Conservation (phyloP, 345 rosid species). For the Cochlearia excelsa region DNA sequence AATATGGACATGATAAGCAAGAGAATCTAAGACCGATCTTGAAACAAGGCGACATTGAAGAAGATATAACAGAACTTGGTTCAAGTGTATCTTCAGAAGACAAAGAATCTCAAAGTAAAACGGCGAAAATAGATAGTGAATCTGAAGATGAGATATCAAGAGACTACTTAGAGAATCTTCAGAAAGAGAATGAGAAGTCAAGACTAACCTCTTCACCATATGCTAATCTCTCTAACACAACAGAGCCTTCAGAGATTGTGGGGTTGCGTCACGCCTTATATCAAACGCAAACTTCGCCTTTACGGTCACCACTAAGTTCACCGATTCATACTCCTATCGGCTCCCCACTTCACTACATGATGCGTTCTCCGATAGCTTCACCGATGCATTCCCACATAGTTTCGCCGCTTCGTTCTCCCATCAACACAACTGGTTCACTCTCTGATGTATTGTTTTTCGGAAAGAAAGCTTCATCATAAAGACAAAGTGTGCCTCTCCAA, state of each 20-base stretch:
- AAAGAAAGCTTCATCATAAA: constrained; percentile 17
- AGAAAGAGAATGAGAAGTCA: constrained; percentile 21
- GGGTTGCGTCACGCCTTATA: constrained; percentile 34
- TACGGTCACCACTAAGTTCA: constrained; percentile 34
- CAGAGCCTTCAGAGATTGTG: constrained; percentile 31
- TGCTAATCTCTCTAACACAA: constrained; percentile 18
- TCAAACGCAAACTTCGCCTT: constrained; percentile 32
- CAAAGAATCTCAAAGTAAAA: constrained; percentile 20
- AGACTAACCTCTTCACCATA: constrained; percentile 19
- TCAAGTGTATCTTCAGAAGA: constrained; percentile 15
- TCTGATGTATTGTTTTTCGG: constrained; percentile 34
- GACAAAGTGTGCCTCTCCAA: background rate
- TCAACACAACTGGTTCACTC: constrained; percentile 31
- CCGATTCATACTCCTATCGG: constrained; percentile 35
- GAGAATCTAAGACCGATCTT: constrained; percentile 34
- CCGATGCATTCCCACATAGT: constrained; percentile 31
- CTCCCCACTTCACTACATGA: constrained; percentile 32
- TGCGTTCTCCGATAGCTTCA: constrained; percentile 30
- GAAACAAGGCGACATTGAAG: constrained; percentile 28
- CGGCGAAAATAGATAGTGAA: constrained; percentile 14
- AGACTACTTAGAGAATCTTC: constrained; percentile 6
- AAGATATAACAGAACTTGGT: constrained; percentile 11
- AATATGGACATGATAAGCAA: constrained; percentile 22
- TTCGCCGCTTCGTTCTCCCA: constrained; percentile 37
- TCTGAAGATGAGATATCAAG: constrained; percentile 7